These are phyloP conservation scores for Laetiporus sulphureus DNA, from an alignment of 1,284 basidiomycete species.

Conservation along the genomic window DNA sequence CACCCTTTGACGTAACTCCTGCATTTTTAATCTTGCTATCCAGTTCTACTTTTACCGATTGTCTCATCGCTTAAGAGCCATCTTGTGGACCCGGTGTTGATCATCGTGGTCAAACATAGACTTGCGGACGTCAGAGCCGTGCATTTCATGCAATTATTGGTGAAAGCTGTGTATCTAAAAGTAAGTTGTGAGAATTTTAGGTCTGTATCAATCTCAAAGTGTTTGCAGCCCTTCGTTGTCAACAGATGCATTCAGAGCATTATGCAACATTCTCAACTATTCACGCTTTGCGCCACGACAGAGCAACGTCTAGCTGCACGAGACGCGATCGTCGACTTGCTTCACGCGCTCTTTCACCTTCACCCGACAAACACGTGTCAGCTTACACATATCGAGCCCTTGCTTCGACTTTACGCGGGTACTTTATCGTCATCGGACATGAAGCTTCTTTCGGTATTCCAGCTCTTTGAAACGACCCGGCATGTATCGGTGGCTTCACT, in stretches of 20 bases:
- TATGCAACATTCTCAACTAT: constrained; percentile 56
- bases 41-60: constrained; percentile 26
- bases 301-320: constrained; percentile 26
- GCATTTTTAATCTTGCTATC: too few relatives aligned
- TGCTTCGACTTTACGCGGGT: constrained; percentile 70
- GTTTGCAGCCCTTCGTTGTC: constrained; percentile 44
- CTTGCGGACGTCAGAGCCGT: constrained; percentile 41
- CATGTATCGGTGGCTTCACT: constrained; percentile 59
- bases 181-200: constrained; percentile 33
- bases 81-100: constrained; percentile 70
- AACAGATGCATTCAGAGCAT: constrained; percentile 61
- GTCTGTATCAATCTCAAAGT: neutral
- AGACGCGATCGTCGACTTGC: constrained; percentile 43
- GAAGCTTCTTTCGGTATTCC: constrained; percentile 67
- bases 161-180: constrained; percentile 48
- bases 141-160: constrained; percentile 40
- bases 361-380: constrained; percentile 81
- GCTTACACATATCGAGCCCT: constrained; percentile 70
- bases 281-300: constrained; percentile 29
- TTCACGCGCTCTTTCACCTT: constrained; percentile 64
- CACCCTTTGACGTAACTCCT: too few relatives aligned
- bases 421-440: constrained; percentile 60
- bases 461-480: constrained; percentile 71
- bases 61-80: constrained; percentile 42
- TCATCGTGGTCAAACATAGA: constrained; percentile 56